Base-by-base conservation (phyloP, 176 grass and related monocot genomes). In the Bonia amplexicaulis region DNA sequence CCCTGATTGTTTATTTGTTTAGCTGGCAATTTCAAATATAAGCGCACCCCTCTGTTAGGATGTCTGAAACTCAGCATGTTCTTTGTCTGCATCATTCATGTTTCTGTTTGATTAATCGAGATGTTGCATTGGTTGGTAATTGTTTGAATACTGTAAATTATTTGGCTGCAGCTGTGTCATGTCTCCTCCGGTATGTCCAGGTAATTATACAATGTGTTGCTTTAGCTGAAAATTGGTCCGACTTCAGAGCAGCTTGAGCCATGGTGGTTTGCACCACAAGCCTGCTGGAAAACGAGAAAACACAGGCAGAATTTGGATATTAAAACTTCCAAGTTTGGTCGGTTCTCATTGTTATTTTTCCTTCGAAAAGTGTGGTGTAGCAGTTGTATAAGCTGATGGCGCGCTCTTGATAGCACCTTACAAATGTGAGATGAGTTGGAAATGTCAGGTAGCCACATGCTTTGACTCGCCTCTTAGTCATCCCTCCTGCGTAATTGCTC, bases 331-430 rank as follows among this genome's bases (percentile, higher is more conserved):
- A 54, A 27, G 1, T 72, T 76, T 64, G 9, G 52, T 77, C 0
- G 12, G 1, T 65, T 54, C 15, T 78, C 26, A 16, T 52, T 15
- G 33, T 6, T 52, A 48, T 53, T 12, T 42, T 17, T n/a, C 2
- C 9, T 33, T 33, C 20, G 14, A 23, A 71, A 72, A 45, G 19
- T 53, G 44, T 58, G 19, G 19, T 14, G 71, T 66, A 90, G 72
- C 26, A 82, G 25, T 82, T 86, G 71, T 58, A 82, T 58, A 82
- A 55, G 25, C 9, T 82, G 65, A 48, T 19, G 46, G 19, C 1
- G n/a, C 58, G 35, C 35, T 64, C 72, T 44, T 77, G 23, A 4
- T 53, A 49, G 25, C 44, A 62, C 40, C 42, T 81, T 49, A 9
- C 13, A 31, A 48, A 62, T 42, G 0, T 31, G 14, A 53, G 69